These are phyloP conservation scores for Ceratocystis ficicola DNA, from an alignment of 2,329 filamentous ascomycete species.

Conservation along the genomic window DNA sequence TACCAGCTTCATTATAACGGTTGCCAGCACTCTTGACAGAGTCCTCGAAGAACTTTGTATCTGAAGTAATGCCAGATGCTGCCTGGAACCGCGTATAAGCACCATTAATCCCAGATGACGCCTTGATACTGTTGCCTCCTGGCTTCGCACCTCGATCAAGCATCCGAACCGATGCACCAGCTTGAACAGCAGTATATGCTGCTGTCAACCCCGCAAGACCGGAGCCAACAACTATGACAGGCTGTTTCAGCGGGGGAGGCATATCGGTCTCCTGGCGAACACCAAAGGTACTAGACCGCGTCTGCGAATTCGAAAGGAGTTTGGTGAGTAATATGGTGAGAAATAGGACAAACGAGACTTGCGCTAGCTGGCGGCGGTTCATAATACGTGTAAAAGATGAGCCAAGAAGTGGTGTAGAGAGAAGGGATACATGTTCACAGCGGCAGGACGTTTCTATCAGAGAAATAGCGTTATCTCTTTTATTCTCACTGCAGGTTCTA, in stretches of 20 bases:
- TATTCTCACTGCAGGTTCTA: background rate
- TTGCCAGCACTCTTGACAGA: constrained; percentile 45
- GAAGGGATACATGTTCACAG: background rate
- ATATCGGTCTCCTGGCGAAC: background rate
- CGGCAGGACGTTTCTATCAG: background rate
- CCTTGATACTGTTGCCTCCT: constrained; percentile 55
- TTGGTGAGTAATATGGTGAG: background rate
- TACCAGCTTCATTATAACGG: constrained; percentile 27
- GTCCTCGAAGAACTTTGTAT: constrained; percentile 39
- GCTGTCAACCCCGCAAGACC: constrained; percentile 52
- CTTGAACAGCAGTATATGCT: constrained; percentile 42
- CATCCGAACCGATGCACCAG: constrained; percentile 42
- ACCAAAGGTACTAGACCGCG: background rate
- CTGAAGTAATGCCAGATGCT: constrained; percentile 28
- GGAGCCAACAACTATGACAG: constrained; percentile 50
- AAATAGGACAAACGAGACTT: constrained; percentile 2
- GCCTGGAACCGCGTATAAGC: constrained; percentile 47
- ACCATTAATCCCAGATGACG: constrained; percentile 54
- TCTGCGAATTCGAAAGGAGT: background rate
- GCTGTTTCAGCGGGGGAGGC: constrained; percentile 20
- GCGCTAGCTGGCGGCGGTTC: constrained; percentile 4
- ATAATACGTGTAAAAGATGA: constrained; percentile 1
- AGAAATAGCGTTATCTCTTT: background rate
- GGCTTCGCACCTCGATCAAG: constrained; percentile 49
- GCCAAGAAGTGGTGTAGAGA: background rate